Percentiles rank a stretch among this genome's conserved stretches.
Evolutionary conservation across 2,329 filamentous ascomycete species (phyloP).

Genomic region (Aspergillus aculeatus): DNA sequence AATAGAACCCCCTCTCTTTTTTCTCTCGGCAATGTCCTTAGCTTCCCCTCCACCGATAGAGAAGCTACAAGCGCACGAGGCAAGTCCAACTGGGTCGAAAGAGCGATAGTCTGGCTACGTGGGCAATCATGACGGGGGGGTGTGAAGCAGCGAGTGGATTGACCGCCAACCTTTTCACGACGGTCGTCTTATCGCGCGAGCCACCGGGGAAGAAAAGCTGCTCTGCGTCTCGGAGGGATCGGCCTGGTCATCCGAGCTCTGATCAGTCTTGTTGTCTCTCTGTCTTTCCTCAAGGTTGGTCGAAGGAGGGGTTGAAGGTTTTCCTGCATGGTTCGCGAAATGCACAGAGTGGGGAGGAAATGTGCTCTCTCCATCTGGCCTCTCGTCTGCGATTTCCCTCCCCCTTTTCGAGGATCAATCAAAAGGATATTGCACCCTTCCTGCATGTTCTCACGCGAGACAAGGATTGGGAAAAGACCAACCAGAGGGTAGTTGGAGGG

Average conservation of each 20-base stretch:
- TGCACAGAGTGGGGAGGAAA: not conserved
- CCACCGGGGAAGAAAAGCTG: not conserved
- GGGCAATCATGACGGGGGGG: conserved; percentile 33
- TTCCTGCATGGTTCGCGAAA: not conserved
- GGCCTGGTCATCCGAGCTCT: not conserved
- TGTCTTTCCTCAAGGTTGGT: not conserved
- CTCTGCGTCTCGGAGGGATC: not conserved
- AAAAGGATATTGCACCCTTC: not conserved
- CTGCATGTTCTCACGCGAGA: conserved; percentile 4
- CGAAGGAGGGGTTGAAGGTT: not conserved
- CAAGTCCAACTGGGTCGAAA: conserved; percentile 22
- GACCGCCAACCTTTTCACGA: conserved; percentile 18
- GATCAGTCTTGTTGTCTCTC: not conserved
- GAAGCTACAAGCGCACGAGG: conserved; percentile 18
- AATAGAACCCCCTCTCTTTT: not conserved
- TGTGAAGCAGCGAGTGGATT: conserved; percentile 5
- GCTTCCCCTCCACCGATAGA: conserved; percentile 6
- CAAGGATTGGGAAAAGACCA: not conserved
- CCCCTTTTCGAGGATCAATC: not conserved
- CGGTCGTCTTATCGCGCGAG: conserved; percentile 9
- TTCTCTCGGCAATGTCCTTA: not conserved
- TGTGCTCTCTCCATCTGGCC: not conserved
- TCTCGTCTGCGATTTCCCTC: not conserved
- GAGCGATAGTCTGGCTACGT: conserved; percentile 31
- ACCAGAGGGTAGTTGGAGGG: conserved; percentile 3